Conservation (phyloP, 345 rosid genomes). For the Passiflora organensis region DNA sequence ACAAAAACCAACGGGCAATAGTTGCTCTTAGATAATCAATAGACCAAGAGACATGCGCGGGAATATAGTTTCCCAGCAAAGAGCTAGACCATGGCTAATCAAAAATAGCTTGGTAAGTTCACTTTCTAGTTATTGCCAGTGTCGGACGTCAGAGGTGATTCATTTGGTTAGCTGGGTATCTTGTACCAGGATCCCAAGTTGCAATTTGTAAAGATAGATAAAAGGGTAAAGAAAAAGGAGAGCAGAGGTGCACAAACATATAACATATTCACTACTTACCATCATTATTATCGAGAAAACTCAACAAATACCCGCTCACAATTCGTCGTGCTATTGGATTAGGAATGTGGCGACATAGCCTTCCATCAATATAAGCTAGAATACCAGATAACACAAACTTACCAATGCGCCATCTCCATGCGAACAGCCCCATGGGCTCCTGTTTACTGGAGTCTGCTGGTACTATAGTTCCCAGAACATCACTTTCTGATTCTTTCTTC, state of each 20-base stretch:
- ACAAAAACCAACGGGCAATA: no score
- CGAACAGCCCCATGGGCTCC: slow-evolving; percentile 36
- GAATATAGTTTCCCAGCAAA: no score
- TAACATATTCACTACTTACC: slow-evolving; percentile 6
- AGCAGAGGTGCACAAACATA: no score
- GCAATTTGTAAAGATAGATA: no score
- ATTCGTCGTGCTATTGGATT: slow-evolving; percentile 84
- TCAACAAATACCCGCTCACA: slow-evolving; percentile 81
- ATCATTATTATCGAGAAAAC: slow-evolving; percentile 59
- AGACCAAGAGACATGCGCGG: no score
- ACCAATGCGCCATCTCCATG: slow-evolving; percentile 72
- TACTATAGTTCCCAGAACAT: slow-evolving; percentile 26
- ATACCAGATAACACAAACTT: slow-evolving; percentile 68
- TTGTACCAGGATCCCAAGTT: no score
- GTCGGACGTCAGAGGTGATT: no score
- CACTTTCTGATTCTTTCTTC: slow-evolving; percentile 28
- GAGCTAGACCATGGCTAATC: no score
- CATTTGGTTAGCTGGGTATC: no score
- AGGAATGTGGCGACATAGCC: slow-evolving; percentile 78
- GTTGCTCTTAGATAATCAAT: no score
- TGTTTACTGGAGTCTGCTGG: slow-evolving; percentile 23
- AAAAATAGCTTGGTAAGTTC: no score
- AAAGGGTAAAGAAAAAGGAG: neutral
- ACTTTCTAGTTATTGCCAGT: no score
- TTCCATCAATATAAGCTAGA: slow-evolving; percentile 81